Conservation (phyloP, 2,329 filamentous ascomycete species). For the Fusarium marasasianum region DNA sequence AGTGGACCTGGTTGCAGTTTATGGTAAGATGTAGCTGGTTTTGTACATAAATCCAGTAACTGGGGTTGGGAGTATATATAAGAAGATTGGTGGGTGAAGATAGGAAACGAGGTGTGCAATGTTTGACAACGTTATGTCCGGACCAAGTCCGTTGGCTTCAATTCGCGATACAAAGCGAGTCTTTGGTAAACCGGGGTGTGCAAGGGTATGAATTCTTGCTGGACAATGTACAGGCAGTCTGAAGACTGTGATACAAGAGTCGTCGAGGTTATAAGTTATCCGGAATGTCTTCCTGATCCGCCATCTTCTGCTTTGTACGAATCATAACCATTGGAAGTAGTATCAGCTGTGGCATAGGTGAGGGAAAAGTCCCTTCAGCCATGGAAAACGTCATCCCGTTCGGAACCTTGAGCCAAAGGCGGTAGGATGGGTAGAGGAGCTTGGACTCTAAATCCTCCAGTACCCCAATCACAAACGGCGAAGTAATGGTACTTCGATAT, state of each 20-base stretch:
- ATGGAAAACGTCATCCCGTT: conserved; percentile 10
- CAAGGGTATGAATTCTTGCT: background rate
- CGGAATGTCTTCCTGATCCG: background rate
- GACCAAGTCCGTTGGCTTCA: background rate
- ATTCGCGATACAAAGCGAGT: background rate
- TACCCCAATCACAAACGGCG: background rate
- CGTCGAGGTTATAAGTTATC: background rate
- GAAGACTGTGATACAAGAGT: background rate
- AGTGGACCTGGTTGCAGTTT: background rate
- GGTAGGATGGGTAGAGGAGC: background rate
- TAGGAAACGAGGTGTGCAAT: background rate
- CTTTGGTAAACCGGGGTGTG: background rate
- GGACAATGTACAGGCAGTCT: background rate
- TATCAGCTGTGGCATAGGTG: background rate
- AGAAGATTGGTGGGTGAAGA: background rate
- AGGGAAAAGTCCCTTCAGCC: background rate
- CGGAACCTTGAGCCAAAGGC: background rate
- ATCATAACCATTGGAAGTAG: background rate
- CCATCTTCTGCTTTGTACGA: background rate
- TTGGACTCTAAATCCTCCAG: background rate
- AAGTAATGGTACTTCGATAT: background rate
- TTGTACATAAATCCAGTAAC: background rate
- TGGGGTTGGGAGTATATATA: conserved; percentile 2
- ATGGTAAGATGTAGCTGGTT: background rate
- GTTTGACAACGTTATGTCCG: background rate